A percentile compares a stretch with the other conserved stretches of the same genome.
These are phyloP conservation scores for Trichopus zeylanicus DNA, from an alignment of 116 monocot species.

Conservation along the genomic window DNA sequence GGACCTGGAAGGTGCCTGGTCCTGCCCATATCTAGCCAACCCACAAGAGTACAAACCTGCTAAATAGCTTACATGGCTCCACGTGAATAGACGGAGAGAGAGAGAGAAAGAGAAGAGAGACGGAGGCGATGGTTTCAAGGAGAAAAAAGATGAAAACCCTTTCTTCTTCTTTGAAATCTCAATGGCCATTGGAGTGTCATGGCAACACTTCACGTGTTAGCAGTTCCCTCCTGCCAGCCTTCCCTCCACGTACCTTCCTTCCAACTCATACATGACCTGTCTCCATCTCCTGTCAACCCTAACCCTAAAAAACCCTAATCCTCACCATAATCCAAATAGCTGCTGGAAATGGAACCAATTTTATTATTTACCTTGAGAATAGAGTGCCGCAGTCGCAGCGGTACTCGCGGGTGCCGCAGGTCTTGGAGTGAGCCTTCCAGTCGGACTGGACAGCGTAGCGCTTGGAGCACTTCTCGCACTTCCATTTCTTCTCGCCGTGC, in stretches of 20 bases:
- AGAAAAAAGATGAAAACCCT: constrained; percentile 21
- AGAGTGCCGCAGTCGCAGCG: constrained; percentile 97
- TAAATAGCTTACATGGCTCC: constrained; percentile 21
- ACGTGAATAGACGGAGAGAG: constrained; percentile 16
- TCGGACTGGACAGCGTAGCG: constrained; percentile 96
- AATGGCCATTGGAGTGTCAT: constrained; percentile 3
- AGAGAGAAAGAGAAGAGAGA: constrained; percentile 13
- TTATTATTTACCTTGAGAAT: constrained; percentile 79
- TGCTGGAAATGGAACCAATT: not conserved
- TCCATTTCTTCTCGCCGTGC: constrained; percentile 99
- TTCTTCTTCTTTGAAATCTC: constrained; percentile 14
- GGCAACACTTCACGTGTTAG: constrained; percentile 19
- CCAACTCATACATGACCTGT: not conserved
- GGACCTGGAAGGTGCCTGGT: not conserved
- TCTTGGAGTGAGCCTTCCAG: constrained; percentile 97
- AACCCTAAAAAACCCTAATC: constrained; percentile 8
- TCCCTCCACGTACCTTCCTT: not conserved
- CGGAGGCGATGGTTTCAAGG: constrained; percentile 15
- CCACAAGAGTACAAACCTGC: constrained; percentile 24
- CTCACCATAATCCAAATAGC: not conserved
- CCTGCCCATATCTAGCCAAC: constrained; percentile 18
- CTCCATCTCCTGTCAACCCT: constrained; percentile 12
- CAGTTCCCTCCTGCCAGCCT: constrained; percentile 11
- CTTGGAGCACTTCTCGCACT: constrained; percentile 97
- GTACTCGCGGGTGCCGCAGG: constrained; percentile 96